These are phyloP conservation scores for Raffaelea ambrosiae DNA, from an alignment of 2,329 filamentous ascomycete species.

Conservation along the genomic window DNA sequence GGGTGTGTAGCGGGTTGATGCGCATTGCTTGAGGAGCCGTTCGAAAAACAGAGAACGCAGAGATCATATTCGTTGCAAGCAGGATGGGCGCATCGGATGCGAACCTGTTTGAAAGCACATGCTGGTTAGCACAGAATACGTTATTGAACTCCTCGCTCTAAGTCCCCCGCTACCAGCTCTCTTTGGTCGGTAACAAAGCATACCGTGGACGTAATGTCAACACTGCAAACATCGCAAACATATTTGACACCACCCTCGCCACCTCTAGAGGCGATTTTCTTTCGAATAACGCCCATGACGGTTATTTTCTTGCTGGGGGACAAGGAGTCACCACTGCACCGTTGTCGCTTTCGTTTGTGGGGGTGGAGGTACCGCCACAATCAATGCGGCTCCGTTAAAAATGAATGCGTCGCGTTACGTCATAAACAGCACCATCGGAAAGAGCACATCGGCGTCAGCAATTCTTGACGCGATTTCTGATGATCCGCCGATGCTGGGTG, in stretches of 20 bases:
- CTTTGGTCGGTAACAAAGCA: constrained; percentile 25
- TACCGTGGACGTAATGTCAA: constrained; percentile 95
- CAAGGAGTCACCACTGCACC: too few relatives aligned
- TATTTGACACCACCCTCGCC: constrained; percentile 90
- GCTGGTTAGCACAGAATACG: too few relatives aligned
- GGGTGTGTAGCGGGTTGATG: constrained; percentile 83
- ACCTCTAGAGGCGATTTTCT: constrained; percentile 80
- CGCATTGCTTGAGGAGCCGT: constrained; percentile 69
- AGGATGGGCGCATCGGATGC: constrained; percentile 80
- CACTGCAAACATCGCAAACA: constrained; percentile 93
- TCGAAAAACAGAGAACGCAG: constrained; percentile 88
- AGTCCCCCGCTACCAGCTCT: neutral
- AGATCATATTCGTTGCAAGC: constrained; percentile 91
- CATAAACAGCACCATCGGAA: constrained; percentile 4
- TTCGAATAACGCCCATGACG: constrained; percentile 85
- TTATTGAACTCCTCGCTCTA: neutral
- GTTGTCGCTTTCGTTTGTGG: constrained; percentile 9
- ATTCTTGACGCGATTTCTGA: constrained; percentile 10
- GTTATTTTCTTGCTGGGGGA: constrained; percentile 11
- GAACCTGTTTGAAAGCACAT: constrained; percentile 66
- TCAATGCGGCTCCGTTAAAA: neutral
- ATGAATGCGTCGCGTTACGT: constrained; percentile 5
- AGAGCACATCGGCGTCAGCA: constrained; percentile 10
- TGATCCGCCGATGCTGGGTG: constrained; percentile 7
- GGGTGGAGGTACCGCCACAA: neutral